Conservation (phyloP, 2,329 filamentous ascomycete species). For the Chaetomium strumarium region DNA sequence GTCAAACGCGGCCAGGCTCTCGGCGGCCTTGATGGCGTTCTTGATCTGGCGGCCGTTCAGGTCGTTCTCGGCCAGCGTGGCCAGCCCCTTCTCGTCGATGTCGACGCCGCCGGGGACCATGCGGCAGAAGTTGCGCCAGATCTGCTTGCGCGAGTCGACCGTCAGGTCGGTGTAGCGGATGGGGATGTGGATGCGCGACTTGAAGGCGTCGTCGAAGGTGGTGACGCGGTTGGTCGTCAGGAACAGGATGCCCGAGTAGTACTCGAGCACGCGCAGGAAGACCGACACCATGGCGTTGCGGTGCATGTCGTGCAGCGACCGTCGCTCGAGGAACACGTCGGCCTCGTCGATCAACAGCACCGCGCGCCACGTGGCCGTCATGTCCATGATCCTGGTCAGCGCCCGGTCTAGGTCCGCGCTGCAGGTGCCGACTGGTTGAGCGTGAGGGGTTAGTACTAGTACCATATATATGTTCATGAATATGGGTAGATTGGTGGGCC, state of each 20-base stretch:
- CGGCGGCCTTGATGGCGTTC: conserved; percentile 29
- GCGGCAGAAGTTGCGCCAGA: conserved; percentile 30
- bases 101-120: conserved; percentile 24
- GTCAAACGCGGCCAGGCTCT: conserved; percentile 23
- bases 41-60: conserved; percentile 38
- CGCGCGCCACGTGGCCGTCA: conserved; percentile 25
- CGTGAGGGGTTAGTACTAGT: background rate
- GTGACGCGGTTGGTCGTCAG: conserved; percentile 33
- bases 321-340: conserved; percentile 34
- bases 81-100: conserved; percentile 21
- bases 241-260: conserved; percentile 33
- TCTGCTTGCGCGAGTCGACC: conserved; percentile 20
- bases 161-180: conserved; percentile 30
- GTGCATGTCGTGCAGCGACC: conserved; percentile 29
- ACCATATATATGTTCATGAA: no score
- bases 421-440: conserved; percentile 27
- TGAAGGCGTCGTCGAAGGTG: conserved; percentile 34
- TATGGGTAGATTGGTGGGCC: background rate
- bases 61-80: conserved; percentile 30
- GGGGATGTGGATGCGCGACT: conserved; percentile 32
- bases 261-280: conserved; percentile 33
- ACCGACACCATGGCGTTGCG: conserved; percentile 35
- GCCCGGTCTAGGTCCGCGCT: conserved; percentile 19
- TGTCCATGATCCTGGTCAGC: conserved; percentile 21
- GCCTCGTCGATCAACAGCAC: conserved; percentile 36